These are phyloP conservation scores for Pharnaceum exiguum DNA, from an alignment of 148 eudicot genomes.

Conservation along the genomic window DNA sequence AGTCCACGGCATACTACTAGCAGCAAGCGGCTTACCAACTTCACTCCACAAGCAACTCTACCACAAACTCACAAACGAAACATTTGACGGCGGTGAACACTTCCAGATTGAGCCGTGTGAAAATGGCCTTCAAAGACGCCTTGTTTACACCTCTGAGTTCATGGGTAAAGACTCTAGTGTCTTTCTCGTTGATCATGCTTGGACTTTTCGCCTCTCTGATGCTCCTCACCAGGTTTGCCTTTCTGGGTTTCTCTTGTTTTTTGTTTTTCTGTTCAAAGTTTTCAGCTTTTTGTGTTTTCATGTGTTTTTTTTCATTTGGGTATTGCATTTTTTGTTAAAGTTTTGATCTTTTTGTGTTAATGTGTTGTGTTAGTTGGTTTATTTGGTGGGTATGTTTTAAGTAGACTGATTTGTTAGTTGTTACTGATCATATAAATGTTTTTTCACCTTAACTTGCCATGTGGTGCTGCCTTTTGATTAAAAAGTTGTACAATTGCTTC, in stretches of 20 bases:
- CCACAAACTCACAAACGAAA: conserved; percentile 65
- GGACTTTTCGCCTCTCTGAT: conserved; percentile 87
- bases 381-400: background rate
- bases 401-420: background rate
- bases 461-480: no score
- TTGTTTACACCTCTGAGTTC: conserved; percentile 36
- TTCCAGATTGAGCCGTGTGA: conserved; percentile 73
- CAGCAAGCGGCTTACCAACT: conserved; percentile 62
- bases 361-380: background rate
- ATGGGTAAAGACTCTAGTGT: conserved; percentile 50
- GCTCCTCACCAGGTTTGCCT: conserved; percentile 72
- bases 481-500: no score
- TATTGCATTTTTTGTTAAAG: background rate
- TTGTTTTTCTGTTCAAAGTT: background rate
- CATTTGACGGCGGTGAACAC: conserved; percentile 73
- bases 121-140: conserved; percentile 71
- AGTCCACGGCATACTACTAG: conserved; percentile 64
- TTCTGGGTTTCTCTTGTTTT: background rate
- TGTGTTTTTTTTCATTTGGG: background rate
- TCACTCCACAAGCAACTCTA: conserved; percentile 55
- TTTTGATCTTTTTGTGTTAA: background rate
- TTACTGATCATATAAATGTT: no score
- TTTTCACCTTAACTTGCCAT: no score
- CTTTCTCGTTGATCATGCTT: conserved; percentile 89
- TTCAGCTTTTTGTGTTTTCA: background rate